These are phyloP conservation scores for Mycena venus DNA, from an alignment of 768 basidiomycete genomes.

Conservation along the genomic window DNA sequence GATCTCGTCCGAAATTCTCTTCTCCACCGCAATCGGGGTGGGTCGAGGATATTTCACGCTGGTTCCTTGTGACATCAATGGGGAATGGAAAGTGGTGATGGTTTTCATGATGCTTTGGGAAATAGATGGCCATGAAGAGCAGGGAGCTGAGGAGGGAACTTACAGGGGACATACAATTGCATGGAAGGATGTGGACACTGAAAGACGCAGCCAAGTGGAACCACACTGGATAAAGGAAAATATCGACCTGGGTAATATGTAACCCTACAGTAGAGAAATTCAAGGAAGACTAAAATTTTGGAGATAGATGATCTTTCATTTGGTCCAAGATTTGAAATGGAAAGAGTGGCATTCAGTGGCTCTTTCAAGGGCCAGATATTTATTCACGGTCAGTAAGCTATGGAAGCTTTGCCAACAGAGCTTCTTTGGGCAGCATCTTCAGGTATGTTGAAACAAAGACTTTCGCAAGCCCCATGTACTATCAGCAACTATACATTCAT, in stretches of 20 bases:
- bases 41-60: slow-evolving; percentile 54
- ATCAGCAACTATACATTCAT: not conserved
- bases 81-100: slow-evolving; percentile 51
- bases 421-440: too few species aligned
- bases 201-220: slow-evolving; percentile 46
- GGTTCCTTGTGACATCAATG: slow-evolving; percentile 1
- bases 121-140: slow-evolving; percentile 52
- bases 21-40: slow-evolving; percentile 45
- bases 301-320: too few species aligned
- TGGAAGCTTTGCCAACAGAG: too few species aligned
- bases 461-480: slow-evolving; percentile 50
- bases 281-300: too few species aligned
- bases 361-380: too few species aligned
- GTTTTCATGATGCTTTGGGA: slow-evolving; percentile 49
- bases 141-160: slow-evolving; percentile 14
- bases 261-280: too few species aligned
- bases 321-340: too few species aligned
- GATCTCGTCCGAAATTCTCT: slow-evolving; percentile 53
- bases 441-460: too few species aligned
- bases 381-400: too few species aligned
- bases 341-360: too few species aligned
- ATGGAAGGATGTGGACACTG: slow-evolving; percentile 51
- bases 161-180: slow-evolving; percentile 53
- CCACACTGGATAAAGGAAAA: too few species aligned
- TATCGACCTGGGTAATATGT: too few species aligned